These are phyloP conservation scores for Leccinum uliginosum DNA, from an alignment of 768 basidiomycete genomes.

Conservation along the genomic window DNA sequence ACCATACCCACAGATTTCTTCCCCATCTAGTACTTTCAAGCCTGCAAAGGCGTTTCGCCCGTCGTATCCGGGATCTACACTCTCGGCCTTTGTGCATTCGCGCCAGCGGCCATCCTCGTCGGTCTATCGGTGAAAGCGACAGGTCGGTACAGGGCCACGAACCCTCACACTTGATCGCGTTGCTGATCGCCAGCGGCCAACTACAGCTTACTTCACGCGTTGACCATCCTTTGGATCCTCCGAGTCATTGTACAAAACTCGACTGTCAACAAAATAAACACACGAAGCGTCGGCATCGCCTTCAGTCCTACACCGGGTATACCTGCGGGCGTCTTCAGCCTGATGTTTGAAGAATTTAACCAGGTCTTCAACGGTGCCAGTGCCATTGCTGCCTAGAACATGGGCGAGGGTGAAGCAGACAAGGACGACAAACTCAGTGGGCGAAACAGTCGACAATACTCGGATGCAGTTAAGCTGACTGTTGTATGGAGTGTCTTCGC, in stretches of 20 bases:
- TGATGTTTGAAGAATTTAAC: slow-evolving; percentile 92
- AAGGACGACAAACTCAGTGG: slow-evolving; percentile 43
- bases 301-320: slow-evolving; percentile 97
- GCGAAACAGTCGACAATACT: slow-evolving; percentile 81
- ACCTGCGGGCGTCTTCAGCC: slow-evolving; percentile 93
- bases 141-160: slow-evolving; percentile 50
- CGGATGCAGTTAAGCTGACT: no score
- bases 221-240: slow-evolving; percentile 92
- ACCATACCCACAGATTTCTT: slow-evolving; percentile 33
- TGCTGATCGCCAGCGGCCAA: slow-evolving; percentile 92
- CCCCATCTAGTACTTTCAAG: slow-evolving; percentile 38
- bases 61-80: slow-evolving; percentile 32
- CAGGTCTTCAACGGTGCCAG: slow-evolving; percentile 90
- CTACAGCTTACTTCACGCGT: slow-evolving; percentile 88
- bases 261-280: slow-evolving; percentile 92
- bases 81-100: slow-evolving; percentile 35
- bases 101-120: slow-evolving; percentile 35
- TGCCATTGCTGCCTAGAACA: slow-evolving; percentile 32
- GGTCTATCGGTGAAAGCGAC: slow-evolving; percentile 34
- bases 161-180: slow-evolving; percentile 78
- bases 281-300: slow-evolving; percentile 97
- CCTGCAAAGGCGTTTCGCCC: slow-evolving; percentile 35
- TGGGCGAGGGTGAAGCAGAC: slow-evolving; percentile 20
- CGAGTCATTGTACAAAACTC: slow-evolving; percentile 94
- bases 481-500: no score